Evolutionary conservation across 768 basidiomycete genomes (phyloP).

Genomic region (Podaxis carcinomalis): DNA sequence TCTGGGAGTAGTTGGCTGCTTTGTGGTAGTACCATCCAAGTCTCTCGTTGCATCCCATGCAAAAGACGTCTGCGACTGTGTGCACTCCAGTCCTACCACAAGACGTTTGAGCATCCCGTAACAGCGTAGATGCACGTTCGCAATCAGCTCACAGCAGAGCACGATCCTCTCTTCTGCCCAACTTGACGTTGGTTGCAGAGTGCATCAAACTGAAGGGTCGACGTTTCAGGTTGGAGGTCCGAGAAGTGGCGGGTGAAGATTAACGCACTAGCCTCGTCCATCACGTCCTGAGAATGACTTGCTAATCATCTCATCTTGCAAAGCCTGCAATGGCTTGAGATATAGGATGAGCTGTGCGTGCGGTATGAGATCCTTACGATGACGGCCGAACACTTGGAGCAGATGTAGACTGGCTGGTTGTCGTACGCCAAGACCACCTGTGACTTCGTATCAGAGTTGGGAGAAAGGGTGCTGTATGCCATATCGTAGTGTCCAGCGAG

Average conservation of each 20-base stretch:
- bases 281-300: slow-evolving; percentile 83
- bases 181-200: slow-evolving; percentile 69
- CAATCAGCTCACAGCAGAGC: slow-evolving; percentile 51
- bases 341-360: background rate
- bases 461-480: slow-evolving; percentile 14
- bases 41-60: slow-evolving; percentile 73
- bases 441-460: slow-evolving; percentile 41
- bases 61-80: slow-evolving; percentile 77
- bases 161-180: slow-evolving; percentile 72
- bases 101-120: background rate
- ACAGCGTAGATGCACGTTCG: background rate
- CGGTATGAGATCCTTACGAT: slow-evolving; percentile 43
- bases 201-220: slow-evolving; percentile 59
- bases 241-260: background rate
- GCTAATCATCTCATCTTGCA: slow-evolving; percentile 83
- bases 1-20: slow-evolving; percentile 71
- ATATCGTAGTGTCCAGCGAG: background rate
- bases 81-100: slow-evolving; percentile 68
- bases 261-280: slow-evolving; percentile 71
- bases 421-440: slow-evolving; percentile 60
- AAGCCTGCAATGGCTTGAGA: slow-evolving; percentile 38
- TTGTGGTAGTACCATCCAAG: slow-evolving; percentile 84
- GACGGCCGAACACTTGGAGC: slow-evolving; percentile 63
- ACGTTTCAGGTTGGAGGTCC: background rate
- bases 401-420: slow-evolving; percentile 66